Evolutionary conservation across 129 eudicot genomes (phyloP).

Genomic region (Smallanthus sonchifolius): DNA sequence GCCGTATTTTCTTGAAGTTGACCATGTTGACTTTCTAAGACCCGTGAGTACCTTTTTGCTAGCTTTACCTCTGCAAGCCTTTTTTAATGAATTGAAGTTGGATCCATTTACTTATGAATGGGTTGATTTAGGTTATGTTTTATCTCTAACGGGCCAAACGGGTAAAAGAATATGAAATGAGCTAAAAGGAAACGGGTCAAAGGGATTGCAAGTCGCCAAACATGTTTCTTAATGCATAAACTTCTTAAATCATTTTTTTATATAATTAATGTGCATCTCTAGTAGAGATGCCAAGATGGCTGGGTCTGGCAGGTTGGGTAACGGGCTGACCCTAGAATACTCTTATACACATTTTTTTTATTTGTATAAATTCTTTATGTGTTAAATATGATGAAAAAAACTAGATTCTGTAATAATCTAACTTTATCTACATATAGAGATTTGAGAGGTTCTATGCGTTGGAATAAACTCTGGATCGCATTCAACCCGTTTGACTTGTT

Average conservation of each 20-base stretch:
- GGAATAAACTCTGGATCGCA: no score
- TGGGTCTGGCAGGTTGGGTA: no score
- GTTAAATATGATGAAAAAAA: no score
- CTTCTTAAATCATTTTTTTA: neutral
- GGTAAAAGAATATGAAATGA: neutral
- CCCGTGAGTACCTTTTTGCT: constrained; percentile 51
- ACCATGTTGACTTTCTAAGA: constrained; percentile 80
- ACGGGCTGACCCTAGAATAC: no score
- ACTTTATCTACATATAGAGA: no score
- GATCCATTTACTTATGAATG: neutral
- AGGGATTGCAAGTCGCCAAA: neutral
- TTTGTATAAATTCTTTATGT: no score
- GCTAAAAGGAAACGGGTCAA: neutral
- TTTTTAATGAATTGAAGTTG: neutral
- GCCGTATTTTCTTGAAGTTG: constrained; percentile 91
- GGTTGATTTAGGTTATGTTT: neutral
- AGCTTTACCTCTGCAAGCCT: neutral
- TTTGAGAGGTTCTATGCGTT: no score
- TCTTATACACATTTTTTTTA: no score
- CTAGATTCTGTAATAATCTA: no score
- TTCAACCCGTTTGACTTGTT: no score
- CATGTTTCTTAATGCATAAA: neutral
- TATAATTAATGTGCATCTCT: no score
- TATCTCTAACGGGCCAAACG: neutral
- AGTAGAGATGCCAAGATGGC: no score